These are phyloP conservation scores for Rubus idaeus DNA, from an alignment of 306 rosid species.

Conservation along the genomic window DNA sequence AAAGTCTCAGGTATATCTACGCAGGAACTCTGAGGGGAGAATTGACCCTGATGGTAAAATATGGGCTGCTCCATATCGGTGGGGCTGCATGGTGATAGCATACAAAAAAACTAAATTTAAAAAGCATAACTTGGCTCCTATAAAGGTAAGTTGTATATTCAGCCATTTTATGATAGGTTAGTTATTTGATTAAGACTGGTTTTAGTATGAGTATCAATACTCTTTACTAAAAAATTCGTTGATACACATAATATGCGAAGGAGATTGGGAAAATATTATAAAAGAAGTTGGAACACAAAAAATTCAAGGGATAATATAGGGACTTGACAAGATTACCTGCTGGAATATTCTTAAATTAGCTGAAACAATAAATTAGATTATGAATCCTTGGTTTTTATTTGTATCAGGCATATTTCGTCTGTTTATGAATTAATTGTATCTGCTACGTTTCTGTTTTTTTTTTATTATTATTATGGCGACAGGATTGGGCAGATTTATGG, in stretches of 20 bases:
- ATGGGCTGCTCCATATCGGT: slow-evolving; percentile 92
- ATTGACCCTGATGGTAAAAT: slow-evolving; percentile 71
- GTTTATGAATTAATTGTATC: not conserved
- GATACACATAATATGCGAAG: not conserved
- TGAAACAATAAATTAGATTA: not conserved
- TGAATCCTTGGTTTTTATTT: not conserved
- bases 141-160: slow-evolving; percentile 46
- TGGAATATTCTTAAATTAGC: not conserved
- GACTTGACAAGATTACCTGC: not conserved
- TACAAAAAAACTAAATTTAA: slow-evolving; percentile 78
- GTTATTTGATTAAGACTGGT: not conserved
- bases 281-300: not conserved
- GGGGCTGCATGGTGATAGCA: slow-evolving; percentile 95
- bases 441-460: not conserved
- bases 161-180: not conserved
- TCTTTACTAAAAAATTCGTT: not conserved
- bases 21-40: slow-evolving; percentile 81
- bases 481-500: slow-evolving; percentile 99
- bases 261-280: not conserved
- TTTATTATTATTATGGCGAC: not conserved
- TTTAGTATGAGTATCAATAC: not conserved
- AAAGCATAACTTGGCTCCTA: slow-evolving; percentile 70
- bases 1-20: slow-evolving; percentile 65
- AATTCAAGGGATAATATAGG: not conserved
- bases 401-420: not conserved